A percentile compares a stretch with the other conserved stretches of the same genome.
Conservation (phyloP, 2,329 filamentous ascomycete genomes). For the Fusarium tupiense region DNA sequence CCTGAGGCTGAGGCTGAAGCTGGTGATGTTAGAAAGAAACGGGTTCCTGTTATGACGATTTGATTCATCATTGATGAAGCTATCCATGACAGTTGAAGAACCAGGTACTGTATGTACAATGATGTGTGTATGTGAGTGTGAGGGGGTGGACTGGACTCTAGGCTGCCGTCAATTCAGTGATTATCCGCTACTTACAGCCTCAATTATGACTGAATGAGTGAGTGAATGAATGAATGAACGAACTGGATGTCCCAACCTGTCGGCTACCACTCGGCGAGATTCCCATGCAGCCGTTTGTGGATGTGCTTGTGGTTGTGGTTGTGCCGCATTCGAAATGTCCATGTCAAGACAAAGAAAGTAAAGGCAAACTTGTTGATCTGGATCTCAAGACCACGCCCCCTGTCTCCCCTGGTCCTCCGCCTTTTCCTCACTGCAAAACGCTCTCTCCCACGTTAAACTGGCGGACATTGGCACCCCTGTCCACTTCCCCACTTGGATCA, state of each 20-base stretch:
- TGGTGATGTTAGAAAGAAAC: background rate
- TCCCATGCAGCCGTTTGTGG: constrained; percentile 22
- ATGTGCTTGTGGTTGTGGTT: background rate
- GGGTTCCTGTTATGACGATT: background rate
- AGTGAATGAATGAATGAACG: background rate
- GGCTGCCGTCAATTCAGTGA: background rate
- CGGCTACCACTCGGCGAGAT: constrained; percentile 38
- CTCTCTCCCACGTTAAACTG: constrained; percentile 40
- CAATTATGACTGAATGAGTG: background rate
- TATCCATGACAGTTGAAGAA: background rate
- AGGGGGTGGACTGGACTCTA: constrained; percentile 1
- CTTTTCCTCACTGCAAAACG: constrained; percentile 40
- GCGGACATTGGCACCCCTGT: constrained; percentile 34
- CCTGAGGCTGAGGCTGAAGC: constrained; percentile 7
- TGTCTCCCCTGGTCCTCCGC: constrained; percentile 34
- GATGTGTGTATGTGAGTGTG: background rate
- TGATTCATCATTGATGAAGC: background rate
- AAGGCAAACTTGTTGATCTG: constrained; percentile 1
- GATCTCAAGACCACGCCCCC: background rate
- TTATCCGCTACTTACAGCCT: constrained; percentile 27
- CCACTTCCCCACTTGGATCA: constrained; percentile 18
- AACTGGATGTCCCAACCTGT: constrained; percentile 23
- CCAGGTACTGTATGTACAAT: background rate
- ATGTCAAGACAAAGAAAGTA: background rate
- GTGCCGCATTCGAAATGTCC: background rate